These are phyloP conservation scores for Cladorrhinum samala DNA, from an alignment of 495 filamentous ascomycete genomes.

Conservation along the genomic window DNA sequence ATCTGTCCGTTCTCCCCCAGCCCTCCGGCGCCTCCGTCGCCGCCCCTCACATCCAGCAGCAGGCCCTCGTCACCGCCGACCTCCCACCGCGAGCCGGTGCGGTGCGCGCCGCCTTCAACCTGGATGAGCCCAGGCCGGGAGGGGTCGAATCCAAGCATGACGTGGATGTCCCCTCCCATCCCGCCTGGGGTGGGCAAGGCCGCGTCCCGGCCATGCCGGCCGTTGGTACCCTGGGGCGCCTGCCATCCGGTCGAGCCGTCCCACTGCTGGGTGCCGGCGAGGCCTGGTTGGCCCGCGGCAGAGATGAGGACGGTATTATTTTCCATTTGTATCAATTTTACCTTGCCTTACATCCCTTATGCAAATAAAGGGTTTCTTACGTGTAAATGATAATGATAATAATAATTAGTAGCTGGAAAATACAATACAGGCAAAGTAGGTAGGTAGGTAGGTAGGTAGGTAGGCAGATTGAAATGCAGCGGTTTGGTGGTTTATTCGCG, in stretches of 20 bases:
- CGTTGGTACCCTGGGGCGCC: constrained; percentile 4
- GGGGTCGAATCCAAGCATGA: constrained; percentile 4
- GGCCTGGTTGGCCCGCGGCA: constrained; percentile 6
- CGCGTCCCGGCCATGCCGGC: constrained; percentile 8
- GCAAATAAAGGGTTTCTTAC: too few species aligned
- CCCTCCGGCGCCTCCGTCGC: constrained; percentile 10
- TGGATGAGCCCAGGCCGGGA: constrained; percentile 8
- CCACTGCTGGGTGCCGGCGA: constrained; percentile 8
- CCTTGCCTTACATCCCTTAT: too few species aligned
- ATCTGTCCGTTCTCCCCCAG: constrained; percentile 13
- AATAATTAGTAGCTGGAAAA: too few species aligned
- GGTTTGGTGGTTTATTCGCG: too few species aligned
- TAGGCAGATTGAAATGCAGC: too few species aligned
- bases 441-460: too few species aligned
- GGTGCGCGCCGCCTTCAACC: not conserved
- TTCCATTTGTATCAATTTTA: too few species aligned
- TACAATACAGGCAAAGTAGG: too few species aligned
- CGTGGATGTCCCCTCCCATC: constrained; percentile 6
- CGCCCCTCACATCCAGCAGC: constrained; percentile 12
- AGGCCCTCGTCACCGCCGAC: constrained; percentile 2
- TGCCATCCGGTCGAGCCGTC: not conserved
- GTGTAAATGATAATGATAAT: too few species aligned
- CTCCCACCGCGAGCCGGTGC: constrained; percentile 2
- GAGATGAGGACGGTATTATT: constrained; percentile 3
- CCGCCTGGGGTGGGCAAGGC: constrained; percentile 1